A percentile compares a stretch with the other conserved stretches of the same genome.
Conservation (phyloP, 2,329 filamentous ascomycete genomes). For the Decorospora gaudefroyi region DNA sequence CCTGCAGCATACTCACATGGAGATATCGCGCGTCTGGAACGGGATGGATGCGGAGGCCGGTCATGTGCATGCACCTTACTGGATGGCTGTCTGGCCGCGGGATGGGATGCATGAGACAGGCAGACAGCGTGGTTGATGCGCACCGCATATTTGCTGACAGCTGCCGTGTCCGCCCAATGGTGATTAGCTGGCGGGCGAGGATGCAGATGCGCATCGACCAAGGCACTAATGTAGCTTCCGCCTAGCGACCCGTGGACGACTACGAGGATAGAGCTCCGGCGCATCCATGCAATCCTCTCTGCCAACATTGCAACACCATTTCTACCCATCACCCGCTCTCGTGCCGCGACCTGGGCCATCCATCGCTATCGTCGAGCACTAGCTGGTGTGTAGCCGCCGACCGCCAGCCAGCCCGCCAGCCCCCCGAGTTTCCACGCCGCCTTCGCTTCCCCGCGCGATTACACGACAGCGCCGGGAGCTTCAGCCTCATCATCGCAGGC, state of each 20-base stretch:
- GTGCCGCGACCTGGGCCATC: slow-evolving; percentile 14
- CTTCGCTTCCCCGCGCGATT: slow-evolving; percentile 37
- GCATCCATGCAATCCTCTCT: slow-evolving; percentile 19
- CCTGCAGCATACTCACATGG: too few species aligned
- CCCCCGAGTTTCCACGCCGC: slow-evolving; percentile 27
- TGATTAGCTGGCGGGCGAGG: slow-evolving; percentile 4
- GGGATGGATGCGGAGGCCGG: slow-evolving; percentile 14
- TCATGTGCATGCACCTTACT: slow-evolving; percentile 22
- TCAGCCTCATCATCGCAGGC: slow-evolving; percentile 40
- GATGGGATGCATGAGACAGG: slow-evolving; percentile 13
- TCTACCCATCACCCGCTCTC: slow-evolving; percentile 8
- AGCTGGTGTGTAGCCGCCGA: slow-evolving; percentile 9
- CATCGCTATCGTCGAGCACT: slow-evolving; percentile 6
- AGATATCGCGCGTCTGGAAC: neutral
- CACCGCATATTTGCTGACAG: slow-evolving; percentile 23
- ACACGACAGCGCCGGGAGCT: slow-evolving; percentile 37
- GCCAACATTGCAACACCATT: slow-evolving; percentile 16
- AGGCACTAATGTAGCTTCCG: slow-evolving; percentile 19
- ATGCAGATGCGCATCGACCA: slow-evolving; percentile 17
- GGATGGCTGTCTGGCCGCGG: slow-evolving; percentile 8
- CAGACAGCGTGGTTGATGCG: slow-evolving; percentile 19
- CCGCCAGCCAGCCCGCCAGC: slow-evolving; percentile 33
- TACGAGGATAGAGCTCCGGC: slow-evolving; percentile 25
- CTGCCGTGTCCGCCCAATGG: slow-evolving; percentile 27
- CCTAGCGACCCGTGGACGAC: slow-evolving; percentile 13